Evolutionary conservation across 257 asterid species (phyloP).

Genomic region (Petunia secreta): DNA sequence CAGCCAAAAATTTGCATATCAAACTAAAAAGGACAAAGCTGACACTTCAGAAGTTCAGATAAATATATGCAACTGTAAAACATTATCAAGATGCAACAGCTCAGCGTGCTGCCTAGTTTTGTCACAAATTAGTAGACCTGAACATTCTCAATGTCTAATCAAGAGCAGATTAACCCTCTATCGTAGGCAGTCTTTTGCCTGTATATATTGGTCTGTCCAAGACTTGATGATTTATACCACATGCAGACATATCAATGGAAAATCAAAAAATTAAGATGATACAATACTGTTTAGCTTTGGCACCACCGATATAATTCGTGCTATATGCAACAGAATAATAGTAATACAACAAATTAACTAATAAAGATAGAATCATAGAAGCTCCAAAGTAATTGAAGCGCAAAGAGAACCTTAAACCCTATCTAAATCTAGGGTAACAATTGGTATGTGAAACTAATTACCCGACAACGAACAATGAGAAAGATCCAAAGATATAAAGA

Average conservation of each 20-base stretch:
- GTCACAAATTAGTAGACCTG: background rate
- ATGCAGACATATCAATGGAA: background rate
- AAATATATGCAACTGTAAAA: background rate
- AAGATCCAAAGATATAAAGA: no score
- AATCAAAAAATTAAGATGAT: no score
- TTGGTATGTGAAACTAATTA: no score
- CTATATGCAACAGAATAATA: no score
- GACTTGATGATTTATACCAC: background rate
- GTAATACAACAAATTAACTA: no score
- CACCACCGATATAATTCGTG: no score
- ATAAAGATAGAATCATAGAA: no score
- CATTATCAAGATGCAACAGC: background rate
- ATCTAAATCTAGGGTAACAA: no score
- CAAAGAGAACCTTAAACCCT: no score
- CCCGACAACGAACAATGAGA: no score
- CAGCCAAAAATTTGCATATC: background rate
- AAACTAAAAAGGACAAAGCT: background rate
- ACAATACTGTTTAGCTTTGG: no score
- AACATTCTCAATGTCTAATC: background rate
- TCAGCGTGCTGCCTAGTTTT: background rate
- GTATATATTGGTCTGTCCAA: background rate
- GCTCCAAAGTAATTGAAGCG: no score
- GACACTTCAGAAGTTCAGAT: background rate
- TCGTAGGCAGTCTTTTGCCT: background rate
- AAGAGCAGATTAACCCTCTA: background rate